Conservation (phyloP, 2,329 filamentous ascomycete genomes). For the Mariannaea elegans region DNA sequence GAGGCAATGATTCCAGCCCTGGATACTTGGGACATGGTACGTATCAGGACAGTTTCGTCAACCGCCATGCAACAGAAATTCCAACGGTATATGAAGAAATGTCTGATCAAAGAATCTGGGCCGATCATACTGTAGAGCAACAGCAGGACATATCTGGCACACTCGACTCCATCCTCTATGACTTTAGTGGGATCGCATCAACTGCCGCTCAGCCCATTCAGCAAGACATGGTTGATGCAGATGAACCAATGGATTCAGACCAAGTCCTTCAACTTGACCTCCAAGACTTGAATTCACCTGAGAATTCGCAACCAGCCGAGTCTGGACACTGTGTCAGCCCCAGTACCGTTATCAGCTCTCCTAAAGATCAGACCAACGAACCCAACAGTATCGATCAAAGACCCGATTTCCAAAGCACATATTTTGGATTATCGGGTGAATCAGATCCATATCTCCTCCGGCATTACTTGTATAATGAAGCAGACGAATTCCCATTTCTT, state of each 20-base stretch:
- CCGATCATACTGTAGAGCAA: not conserved
- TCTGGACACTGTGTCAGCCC: not conserved
- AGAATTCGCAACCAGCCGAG: not conserved
- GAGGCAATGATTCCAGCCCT: not conserved
- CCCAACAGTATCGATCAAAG: not conserved
- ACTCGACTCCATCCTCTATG: not conserved
- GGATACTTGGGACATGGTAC: not conserved
- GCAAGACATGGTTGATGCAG: too few relatives aligned
- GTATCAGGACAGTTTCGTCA: not conserved
- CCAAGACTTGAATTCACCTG: not conserved
- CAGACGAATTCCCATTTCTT: not conserved
- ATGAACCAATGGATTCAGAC: too few relatives aligned
- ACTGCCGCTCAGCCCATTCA: not conserved
- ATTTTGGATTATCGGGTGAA: conserved; percentile 3
- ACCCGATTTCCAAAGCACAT: not conserved
- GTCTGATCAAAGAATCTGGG: not conserved
- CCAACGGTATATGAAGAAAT: not conserved
- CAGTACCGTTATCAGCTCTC: not conserved
- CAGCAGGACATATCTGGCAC: not conserved
- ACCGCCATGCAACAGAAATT: not conserved
- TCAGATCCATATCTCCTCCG: conserved; percentile 4
- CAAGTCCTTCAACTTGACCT: not conserved
- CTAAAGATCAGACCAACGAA: not conserved
- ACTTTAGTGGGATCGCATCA: not conserved
- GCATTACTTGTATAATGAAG: not conserved